Evolutionary conservation across 2,329 filamentous ascomycete species (phyloP), one percentile per base, ranked within the genome.

Genomic region (Calonectria honghensis): DNA sequence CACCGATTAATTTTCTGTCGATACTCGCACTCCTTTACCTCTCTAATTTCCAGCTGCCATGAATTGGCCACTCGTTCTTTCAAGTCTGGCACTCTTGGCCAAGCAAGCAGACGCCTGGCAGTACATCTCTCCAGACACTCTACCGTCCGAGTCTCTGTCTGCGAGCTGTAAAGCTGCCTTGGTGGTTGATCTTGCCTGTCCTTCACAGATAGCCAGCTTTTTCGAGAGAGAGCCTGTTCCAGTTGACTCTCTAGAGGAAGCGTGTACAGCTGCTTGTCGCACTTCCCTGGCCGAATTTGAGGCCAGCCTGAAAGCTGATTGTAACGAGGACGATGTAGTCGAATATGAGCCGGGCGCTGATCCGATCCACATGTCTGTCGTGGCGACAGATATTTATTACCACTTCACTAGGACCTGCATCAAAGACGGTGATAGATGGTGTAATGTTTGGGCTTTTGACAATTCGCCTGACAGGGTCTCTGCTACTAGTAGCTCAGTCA

Each of bases 381-480:
- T 54, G 6, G 51, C 51, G 29, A 54, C 51, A 6, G 51, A 54
- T 18, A 54, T 54, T 6, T 54, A 54, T 18, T 54, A 54, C 32
- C 51, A 54, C 16, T 54, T 54, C 18, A 20, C 29, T 32, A 54
- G 51, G 16, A 54, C 51, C 6, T 54, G 51, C n/a, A 54, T 54
- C 51, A 54, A 54, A 16, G 51, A 54, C n/a, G 51, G 51, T 20
- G 51, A 54, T 18, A 54, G 51, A 32, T 54, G 51, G 51, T 54
- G 51, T 18, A 54, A 54, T 29, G 7, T 54, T 20, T 54, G 51
- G 51, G 51, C 51, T 18, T 54, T 54, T 54, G 51, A 54, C 14
- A 54, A 54, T 29, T 32, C 32, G 5, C 32, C 5, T 24, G 24
- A 24, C 24, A 24, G 24, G 24, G 24, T 24, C 24, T 24, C 24